A percentile compares a stretch with the other conserved stretches of the same genome.
Conservation (phyloP, 1,284 basidiomycete species). For the Ustilago xerochloae region DNA sequence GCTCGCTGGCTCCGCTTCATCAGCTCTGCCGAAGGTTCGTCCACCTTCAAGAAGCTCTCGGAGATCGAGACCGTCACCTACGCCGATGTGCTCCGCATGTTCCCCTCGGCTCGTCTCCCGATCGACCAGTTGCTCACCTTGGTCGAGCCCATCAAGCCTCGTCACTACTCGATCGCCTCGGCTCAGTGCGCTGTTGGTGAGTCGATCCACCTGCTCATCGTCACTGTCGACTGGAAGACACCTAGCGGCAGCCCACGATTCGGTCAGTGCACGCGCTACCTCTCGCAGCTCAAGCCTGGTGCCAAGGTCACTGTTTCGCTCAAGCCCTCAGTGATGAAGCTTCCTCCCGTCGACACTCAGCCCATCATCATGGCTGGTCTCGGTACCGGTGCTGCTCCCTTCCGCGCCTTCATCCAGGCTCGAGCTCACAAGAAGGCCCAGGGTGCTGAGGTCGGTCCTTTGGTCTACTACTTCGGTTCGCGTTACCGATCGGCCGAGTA, state of each 20-base stretch:
- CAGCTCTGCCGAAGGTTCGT: slow-evolving; percentile 86
- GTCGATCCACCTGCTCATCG: slow-evolving; percentile 91
- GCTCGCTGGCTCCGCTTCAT: slow-evolving; percentile 89
- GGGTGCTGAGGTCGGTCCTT: slow-evolving; percentile 84
- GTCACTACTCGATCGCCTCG: slow-evolving; percentile 98
- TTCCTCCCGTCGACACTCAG: slow-evolving; percentile 84
- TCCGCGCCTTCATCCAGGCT: slow-evolving; percentile 97
- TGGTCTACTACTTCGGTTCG: slow-evolving; percentile 98
- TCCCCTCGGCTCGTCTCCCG: slow-evolving; percentile 80
- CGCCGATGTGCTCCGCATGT: slow-evolving; percentile 84
- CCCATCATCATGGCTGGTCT: slow-evolving; percentile 98
- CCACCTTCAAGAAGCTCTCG: slow-evolving; percentile 92
- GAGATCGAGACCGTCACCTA: slow-evolving; percentile 96
- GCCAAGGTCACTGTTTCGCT: slow-evolving; percentile 96
- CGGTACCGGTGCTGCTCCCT: slow-evolving; percentile 96
- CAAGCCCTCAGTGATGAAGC: slow-evolving; percentile 99
- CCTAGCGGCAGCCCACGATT: slow-evolving; percentile 82
- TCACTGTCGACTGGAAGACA: slow-evolving; percentile 93
- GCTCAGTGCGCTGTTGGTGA: slow-evolving; percentile 93
- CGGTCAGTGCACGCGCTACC: slow-evolving; percentile 96
- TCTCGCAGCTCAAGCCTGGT: slow-evolving; percentile 83
- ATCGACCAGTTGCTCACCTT: slow-evolving; percentile 86
- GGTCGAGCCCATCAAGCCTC: slow-evolving; percentile 80
- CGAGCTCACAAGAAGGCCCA: slow-evolving; percentile 83
- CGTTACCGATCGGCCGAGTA: slow-evolving; percentile 94